Conservation (phyloP, 441 rosid species). For the Populus hybrid region DNA sequence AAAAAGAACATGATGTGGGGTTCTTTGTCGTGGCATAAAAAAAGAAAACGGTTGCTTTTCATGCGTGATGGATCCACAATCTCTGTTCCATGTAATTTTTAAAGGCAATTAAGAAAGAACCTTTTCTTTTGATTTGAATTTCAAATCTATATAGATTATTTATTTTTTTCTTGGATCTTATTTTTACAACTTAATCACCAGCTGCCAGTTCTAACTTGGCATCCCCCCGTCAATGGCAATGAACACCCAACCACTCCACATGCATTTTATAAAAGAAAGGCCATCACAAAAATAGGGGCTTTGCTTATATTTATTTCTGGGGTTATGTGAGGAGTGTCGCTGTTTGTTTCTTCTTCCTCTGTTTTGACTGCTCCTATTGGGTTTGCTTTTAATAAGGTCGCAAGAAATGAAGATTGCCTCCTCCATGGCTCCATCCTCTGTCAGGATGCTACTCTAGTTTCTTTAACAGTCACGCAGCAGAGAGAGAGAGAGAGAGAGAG, state of each 20-base stretch:
- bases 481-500: background rate
- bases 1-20: conserved; percentile 33
- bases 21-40: conserved; percentile 18
- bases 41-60: conserved; percentile 25
- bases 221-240: background rate
- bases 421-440: background rate
- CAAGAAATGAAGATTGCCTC: background rate
- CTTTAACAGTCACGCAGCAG: background rate
- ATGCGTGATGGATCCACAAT: conserved; percentile 46
- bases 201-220: background rate
- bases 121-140: conserved; percentile 22
- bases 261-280: background rate
- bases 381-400: background rate
- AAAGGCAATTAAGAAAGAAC: conserved; percentile 10
- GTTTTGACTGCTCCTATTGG: background rate
- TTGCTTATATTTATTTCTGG: too few species aligned
- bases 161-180: background rate
- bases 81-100: conserved; percentile 23
- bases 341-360: background rate
- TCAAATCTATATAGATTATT: conserved; percentile 12
- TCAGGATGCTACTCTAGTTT: background rate
- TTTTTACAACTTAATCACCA: background rate
- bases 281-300: background rate
- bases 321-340: too few species aligned
- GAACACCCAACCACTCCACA: conserved; percentile 2